Evolutionary conservation across 345 rosid genomes (phyloP).

Genomic region (Lepidium sativum): DNA sequence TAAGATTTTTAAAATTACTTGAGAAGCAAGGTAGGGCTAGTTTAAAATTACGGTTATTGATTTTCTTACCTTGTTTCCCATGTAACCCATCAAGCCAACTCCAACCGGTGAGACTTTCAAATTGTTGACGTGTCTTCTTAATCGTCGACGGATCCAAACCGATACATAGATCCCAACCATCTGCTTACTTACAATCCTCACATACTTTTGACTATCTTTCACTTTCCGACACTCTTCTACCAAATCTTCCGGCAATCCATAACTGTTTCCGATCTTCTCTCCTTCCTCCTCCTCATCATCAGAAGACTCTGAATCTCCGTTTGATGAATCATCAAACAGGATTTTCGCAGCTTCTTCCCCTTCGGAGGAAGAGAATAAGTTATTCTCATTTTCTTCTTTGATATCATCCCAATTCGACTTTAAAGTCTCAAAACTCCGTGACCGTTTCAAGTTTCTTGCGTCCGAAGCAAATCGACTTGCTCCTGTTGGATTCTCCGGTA

Average conservation of each 20-base stretch:
- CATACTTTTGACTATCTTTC: slow-evolving; percentile 43
- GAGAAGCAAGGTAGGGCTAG: slow-evolving; percentile 11
- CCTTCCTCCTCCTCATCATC: slow-evolving; percentile 15
- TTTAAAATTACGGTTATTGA: too few species aligned
- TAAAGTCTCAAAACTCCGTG: slow-evolving; percentile 62
- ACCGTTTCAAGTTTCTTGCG: slow-evolving; percentile 46
- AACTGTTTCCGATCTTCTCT: slow-evolving; percentile 10
- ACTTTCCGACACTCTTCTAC: slow-evolving; percentile 26
- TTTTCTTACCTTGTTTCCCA: slow-evolving; percentile 88
- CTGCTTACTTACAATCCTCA: slow-evolving; percentile 91
- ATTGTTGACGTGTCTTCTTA: slow-evolving; percentile 86
- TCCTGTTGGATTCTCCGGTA: slow-evolving; percentile 37
- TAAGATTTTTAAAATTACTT: not conserved
- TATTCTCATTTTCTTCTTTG: slow-evolving; percentile 30
- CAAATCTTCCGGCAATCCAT: slow-evolving; percentile 19
- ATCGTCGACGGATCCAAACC: slow-evolving; percentile 76
- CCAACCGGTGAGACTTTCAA: slow-evolving; percentile 93
- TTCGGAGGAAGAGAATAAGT: slow-evolving; percentile 23
- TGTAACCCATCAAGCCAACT: slow-evolving; percentile 97
- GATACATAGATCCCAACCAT: slow-evolving; percentile 98
- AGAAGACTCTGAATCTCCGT: slow-evolving; percentile 18
- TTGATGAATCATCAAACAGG: slow-evolving; percentile 20
- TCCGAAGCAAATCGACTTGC: slow-evolving; percentile 27
- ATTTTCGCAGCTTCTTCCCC: slow-evolving; percentile 45
- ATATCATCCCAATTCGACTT: slow-evolving; percentile 36